Conservation (phyloP, 1,284 basidiomycete genomes). For the Tremellales sp. region DNA sequence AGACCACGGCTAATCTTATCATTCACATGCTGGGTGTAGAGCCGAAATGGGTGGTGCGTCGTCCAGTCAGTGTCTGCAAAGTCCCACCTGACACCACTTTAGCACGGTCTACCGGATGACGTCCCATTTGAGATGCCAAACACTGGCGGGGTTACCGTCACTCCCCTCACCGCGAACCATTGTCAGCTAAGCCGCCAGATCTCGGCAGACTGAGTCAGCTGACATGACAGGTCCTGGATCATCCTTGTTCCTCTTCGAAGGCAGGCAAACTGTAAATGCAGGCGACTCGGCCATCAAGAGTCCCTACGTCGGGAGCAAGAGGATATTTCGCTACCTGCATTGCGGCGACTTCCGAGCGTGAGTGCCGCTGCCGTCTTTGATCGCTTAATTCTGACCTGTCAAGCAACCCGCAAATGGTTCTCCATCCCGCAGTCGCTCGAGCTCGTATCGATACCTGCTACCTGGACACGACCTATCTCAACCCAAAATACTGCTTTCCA, state of each 20-base stretch:
- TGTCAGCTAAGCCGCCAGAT: slow-evolving; percentile 60
- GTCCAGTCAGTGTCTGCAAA: not conserved
- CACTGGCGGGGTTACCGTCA: slow-evolving; percentile 81
- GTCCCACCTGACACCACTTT: slow-evolving; percentile 8
- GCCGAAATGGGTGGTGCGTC: slow-evolving; percentile 74
- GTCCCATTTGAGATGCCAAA: slow-evolving; percentile 67
- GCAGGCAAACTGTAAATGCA: slow-evolving; percentile 78
- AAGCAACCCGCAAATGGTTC: slow-evolving; percentile 69
- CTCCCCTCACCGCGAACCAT: slow-evolving; percentile 95
- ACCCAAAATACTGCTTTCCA: slow-evolving; percentile 91
- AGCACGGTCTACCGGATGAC: slow-evolving; percentile 68
- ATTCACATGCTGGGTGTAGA: slow-evolving; percentile 84
- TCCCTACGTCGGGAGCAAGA: slow-evolving; percentile 63
- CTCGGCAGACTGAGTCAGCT: not conserved
- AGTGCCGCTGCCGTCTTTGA: slow-evolving; percentile 6
- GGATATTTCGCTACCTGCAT: slow-evolving; percentile 82
- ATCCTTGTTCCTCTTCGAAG: slow-evolving; percentile 89
- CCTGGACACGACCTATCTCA: slow-evolving; percentile 93
- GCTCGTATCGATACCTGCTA: slow-evolving; percentile 83
- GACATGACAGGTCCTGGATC: slow-evolving; percentile 70
- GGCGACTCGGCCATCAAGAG: slow-evolving; percentile 73
- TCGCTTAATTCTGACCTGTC: slow-evolving; percentile 23
- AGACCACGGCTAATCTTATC: slow-evolving; percentile 85
- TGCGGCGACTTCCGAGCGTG: slow-evolving; percentile 90
- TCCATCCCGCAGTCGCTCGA: slow-evolving; percentile 73